Percentiles rank a stretch among this genome's conserved stretches.
Evolutionary conservation across 371 early-diverging fungal species (phyloP).

Genomic region (Mortierella sp.): DNA sequence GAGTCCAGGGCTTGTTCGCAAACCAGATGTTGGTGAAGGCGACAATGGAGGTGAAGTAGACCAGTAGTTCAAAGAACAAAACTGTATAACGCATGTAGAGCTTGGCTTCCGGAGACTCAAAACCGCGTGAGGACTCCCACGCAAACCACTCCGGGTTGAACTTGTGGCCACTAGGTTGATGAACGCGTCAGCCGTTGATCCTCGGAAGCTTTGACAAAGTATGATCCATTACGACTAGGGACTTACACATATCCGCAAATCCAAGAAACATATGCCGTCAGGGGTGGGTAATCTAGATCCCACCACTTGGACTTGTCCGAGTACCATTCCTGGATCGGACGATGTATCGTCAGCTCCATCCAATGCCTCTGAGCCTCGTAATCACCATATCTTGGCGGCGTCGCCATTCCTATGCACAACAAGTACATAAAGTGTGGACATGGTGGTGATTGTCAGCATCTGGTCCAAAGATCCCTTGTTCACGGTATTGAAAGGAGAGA

Average conservation of each 20-base stretch:
- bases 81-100: conserved; percentile 93
- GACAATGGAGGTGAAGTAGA: conserved; percentile 83
- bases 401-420: conserved; percentile 37
- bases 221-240: no score
- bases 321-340: conserved; percentile 89
- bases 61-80: conserved; percentile 73
- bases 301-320: conserved; percentile 88
- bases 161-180: conserved; percentile 67
- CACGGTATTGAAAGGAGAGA: no score
- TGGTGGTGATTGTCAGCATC: background rate
- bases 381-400: conserved; percentile 90
- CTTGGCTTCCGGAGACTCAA: conserved; percentile 77
- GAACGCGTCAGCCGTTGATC: background rate
- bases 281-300: conserved; percentile 97
- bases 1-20: conserved; percentile 44
- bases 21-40: conserved; percentile 63
- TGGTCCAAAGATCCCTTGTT: no score
- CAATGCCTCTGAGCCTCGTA: conserved; percentile 98
- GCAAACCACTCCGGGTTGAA: conserved; percentile 90
- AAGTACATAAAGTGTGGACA: background rate
- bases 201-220: no score
- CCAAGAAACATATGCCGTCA: conserved; percentile 93
- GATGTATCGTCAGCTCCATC: conserved; percentile 91
- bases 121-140: conserved; percentile 85
- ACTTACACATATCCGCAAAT: conserved; percentile 82